Evolutionary conservation across 495 filamentous ascomycete genomes (phyloP), one percentile per base, ranked within the genome.

Genomic region (Apodospora peruviana): DNA sequence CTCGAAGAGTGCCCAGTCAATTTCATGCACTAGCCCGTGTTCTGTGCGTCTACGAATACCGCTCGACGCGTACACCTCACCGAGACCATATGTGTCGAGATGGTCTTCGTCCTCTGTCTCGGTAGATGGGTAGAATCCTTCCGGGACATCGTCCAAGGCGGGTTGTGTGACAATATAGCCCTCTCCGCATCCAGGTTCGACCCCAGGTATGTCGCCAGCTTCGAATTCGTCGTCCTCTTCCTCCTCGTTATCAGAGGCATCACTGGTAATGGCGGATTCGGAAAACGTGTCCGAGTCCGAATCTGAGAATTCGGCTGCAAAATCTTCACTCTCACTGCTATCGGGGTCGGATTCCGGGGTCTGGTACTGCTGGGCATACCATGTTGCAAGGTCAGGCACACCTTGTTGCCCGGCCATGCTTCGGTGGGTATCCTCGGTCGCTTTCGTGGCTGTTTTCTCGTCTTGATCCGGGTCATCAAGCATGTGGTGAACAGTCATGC

Each of bases 401-500:
- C 42, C 47, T 11, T 50, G 37, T 4, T 45, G 45, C 7, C 60
- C 41, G 2, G 58, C 60, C 58, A 62, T 64, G 49, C 58, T 62
- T 10, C 61, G 38, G 0, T 54, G 22, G 1, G 46, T 51, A 2
- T 53, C 52, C 16, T 43, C 36, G 36, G 55, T 63, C 17, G 70
- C 68, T 35, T 62, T 60, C 2, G 17, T 57, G 25, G 47, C 67
- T 57, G 25, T 34, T 27, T 58, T 76, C 63, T 48, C 77, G 58
- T 81, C 78, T 14, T 83, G 78, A 22, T 84, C 86, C 4, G 86
- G 86, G 14, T 85, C 80, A 55, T 97, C 91, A 1, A 97, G 76
- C 82, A 97, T 88, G 61, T 97, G 91, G 55, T 97, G 91, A 2
- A 96, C 91, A 16, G 86, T 95, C 84, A 96, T 88, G 7, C 91